phyloP scores from a whole-genome alignment of 208 protist species.

The Strigomonas culicis region DNA sequence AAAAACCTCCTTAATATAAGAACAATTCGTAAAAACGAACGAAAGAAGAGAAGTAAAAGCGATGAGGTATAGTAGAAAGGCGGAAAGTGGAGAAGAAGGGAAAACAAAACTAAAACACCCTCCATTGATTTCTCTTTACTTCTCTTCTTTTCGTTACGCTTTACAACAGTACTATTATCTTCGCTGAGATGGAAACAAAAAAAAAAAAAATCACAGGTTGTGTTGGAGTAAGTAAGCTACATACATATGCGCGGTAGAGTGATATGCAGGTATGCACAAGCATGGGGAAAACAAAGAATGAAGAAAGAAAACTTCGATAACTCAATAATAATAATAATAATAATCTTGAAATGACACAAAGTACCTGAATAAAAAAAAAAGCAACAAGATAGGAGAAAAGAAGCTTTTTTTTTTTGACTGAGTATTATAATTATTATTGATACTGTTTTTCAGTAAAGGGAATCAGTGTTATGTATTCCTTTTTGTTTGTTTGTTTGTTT shows the following conservation, averaged over 20 bases:
- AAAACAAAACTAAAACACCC: constrained; percentile 4
- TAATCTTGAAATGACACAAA: constrained; percentile 12
- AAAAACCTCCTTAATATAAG: neutral
- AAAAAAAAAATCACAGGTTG: neutral
- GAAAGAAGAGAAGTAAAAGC: neutral
- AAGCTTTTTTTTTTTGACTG: neutral
- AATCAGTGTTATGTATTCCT: too few species aligned
- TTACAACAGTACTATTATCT: neutral
- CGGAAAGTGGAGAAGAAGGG: neutral
- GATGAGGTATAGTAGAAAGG: neutral
- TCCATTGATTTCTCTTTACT: constrained; percentile 1
- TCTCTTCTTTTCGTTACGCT: constrained; percentile 4
- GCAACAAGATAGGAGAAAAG: constrained; percentile 9
- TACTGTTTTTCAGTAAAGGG: neutral
- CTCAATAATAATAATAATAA: neutral
- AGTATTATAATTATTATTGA: neutral
- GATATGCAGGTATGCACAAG: neutral
- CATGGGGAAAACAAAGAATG: neutral
- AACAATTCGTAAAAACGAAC: neutral
- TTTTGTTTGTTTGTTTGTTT: constrained; percentile 1
- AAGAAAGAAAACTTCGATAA: neutral
- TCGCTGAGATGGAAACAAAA: neutral
- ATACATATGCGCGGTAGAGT: neutral
- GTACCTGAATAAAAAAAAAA: constrained; percentile 6
- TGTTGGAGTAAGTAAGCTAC: neutral